Base-by-base conservation (phyloP, 768 basidiomycete species). In the Rhodosporidiobolus odoratus region DNA sequence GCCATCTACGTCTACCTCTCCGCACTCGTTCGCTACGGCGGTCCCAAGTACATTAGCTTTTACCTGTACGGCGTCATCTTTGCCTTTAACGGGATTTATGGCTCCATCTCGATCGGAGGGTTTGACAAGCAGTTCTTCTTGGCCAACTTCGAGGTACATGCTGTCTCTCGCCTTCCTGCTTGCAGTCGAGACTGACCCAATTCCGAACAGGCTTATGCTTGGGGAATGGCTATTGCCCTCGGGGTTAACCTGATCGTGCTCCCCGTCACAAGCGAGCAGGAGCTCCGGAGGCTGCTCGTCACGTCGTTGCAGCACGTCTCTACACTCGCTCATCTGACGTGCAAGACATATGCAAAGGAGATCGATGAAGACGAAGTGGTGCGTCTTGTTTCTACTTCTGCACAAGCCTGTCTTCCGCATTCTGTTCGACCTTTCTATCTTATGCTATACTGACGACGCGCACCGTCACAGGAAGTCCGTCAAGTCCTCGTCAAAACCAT, bases 191-290 rank as follows among this genome's bases (percentile, higher is more conserved):
- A 52, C 50, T 21, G 6, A 27, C 13, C 25, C 3, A 21, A 12
- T 27, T 27, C 6, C 25, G 43, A n/a, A n/a, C 43, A 52, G 30
- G 62, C 68, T 4, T 71, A 74, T 62, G 76, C 74, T 0, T 79
- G 77, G 78, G 78, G 78, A 15, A 66, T 72, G 13, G 79, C 74
- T 6, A 77, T 79, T 41, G 76, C 73, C 5, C 58, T 78, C 19
- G 66, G 27, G 38, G 78, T 79, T 63, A 79, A 79, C 56, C 27
- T 79, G 7, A 37, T 77, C 41, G 69, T 79, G 27, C 74, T 74
- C 41, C 79, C 79, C 0, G 59, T 62, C 17, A 75, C 77, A 4
- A 56, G 75, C 12, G 79, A 80, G 68, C 48, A 57, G 7, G 73
- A 77, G 48, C 68, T 79, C 5, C 69, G 77, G 17, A 47, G 70